Base-by-base conservation (phyloP, 129 eudicot species). In the Flaveria sonorensis region DNA sequence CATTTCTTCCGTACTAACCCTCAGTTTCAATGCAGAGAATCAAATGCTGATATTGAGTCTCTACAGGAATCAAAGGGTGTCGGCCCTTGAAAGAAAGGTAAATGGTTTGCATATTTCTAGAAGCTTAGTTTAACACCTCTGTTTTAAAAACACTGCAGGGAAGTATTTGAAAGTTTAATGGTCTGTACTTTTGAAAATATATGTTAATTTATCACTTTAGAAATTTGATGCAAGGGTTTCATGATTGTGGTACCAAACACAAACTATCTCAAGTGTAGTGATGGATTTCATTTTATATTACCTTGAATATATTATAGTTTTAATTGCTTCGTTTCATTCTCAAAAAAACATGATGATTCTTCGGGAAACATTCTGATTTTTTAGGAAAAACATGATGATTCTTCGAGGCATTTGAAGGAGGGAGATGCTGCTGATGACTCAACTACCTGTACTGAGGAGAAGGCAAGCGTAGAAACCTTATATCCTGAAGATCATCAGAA, bases 1-100 rank as follows among this genome's bases (percentile, higher is more conserved):
- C 28, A 10, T 10, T 73, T 28, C 26, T 32, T 32, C 46, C 71
- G 19, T 80, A 65, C 66, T 79, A 51, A 85, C 68, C 76, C 9
- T 39, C 6, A 7, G 68, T 74, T 28, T 32, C 67, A 71, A 47
- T 72, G 62, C 88, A 93, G 97, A 87, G 89, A 61, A 74, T 87
- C 96, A 79, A 87, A 81, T 82, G 93, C 97, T 68, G 97, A 87
- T 83, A 77, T 86, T 48, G 98, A 91, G 83, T 81, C 96, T 79
- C 72, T 94, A 11, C 86, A 90, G 28, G 96, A 91, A 82, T 81
- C 97, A 94, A 76, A 91, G 89, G 83, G 93, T 91, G 16, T 84
- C 97, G 47, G 55, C 88, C 78, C 96, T 94, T 46, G 98, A 94
- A 76, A 86, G 93, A 78, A 94, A 94, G 98, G 97, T 93, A 80